These are phyloP conservation scores for Vaccinium myrtillus DNA, from an alignment of 148 eudicot genomes.

Conservation along the genomic window DNA sequence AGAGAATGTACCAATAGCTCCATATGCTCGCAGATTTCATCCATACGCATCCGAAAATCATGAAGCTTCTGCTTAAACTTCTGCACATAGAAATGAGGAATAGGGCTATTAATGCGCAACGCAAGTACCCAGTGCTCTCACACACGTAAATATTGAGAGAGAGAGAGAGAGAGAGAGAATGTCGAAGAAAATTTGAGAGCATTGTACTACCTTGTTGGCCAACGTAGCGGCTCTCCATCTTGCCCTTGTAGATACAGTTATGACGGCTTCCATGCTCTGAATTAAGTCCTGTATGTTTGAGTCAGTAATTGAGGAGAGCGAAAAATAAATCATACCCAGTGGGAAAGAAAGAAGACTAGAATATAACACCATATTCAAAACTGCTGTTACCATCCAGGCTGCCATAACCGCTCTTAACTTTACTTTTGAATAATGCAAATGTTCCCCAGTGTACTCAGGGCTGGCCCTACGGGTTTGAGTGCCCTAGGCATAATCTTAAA, in stretches of 20 bases:
- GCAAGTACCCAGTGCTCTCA: neutral
- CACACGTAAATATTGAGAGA: no score
- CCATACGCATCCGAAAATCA: neutral
- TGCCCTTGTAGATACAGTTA: slow-evolving; percentile 1
- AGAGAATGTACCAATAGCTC: neutral
- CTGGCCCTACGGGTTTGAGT: no score
- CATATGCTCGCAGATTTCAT: neutral
- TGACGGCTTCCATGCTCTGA: neutral
- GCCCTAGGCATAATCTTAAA: no score
- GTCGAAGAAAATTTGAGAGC: neutral
- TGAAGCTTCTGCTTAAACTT: neutral
- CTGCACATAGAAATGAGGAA: neutral
- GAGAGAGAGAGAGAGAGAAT: neutral
- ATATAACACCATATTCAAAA: neutral
- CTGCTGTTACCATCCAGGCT: neutral
- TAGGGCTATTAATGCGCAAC: neutral
- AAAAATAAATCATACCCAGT: neutral
- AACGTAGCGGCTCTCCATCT: slow-evolving; percentile 9
- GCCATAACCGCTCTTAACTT: neutral
- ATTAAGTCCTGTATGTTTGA: neutral
- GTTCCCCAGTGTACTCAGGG: slow-evolving; percentile 3
- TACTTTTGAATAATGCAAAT: neutral
- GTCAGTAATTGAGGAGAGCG: neutral
- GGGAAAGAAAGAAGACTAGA: neutral
- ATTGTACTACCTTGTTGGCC: neutral